Percentiles rank a stretch among this genome's conserved stretches.
These are phyloP conservation scores for Geoglossum cookeanum DNA, from an alignment of 2,329 filamentous ascomycete genomes.

Conservation along the genomic window DNA sequence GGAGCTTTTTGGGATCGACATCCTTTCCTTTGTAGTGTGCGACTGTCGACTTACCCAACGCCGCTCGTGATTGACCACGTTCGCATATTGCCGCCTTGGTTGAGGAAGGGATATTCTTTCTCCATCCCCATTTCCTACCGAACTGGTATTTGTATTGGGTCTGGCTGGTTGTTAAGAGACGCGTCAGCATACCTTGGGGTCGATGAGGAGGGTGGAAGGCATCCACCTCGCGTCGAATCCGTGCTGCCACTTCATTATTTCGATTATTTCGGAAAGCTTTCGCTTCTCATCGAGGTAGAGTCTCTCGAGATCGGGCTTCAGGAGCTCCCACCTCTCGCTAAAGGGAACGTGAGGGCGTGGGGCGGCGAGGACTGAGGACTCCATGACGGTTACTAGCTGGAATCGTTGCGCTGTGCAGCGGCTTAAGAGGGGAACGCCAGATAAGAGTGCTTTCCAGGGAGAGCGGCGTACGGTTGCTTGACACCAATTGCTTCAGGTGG, in stretches of 20 bases:
- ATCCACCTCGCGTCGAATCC: constrained; percentile 7
- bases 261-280: constrained; percentile 6
- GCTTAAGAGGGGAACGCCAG: too few relatives aligned
- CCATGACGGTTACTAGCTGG: too few relatives aligned
- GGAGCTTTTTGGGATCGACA: constrained; percentile 15
- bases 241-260: constrained; percentile 4
- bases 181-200: constrained; percentile 8
- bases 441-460: too few relatives aligned
- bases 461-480: too few relatives aligned
- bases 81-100: constrained; percentile 12
- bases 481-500: too few relatives aligned
- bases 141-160: constrained; percentile 18
- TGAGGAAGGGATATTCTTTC: constrained; percentile 12
- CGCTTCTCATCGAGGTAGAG: constrained; percentile 8
- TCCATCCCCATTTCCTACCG: constrained; percentile 15
- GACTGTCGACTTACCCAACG: constrained; percentile 9
- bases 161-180: constrained; percentile 12
- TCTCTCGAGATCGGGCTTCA: constrained; percentile 8
- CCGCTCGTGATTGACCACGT: constrained; percentile 9
- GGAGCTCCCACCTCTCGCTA: constrained; percentile 8
- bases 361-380: too few relatives aligned
- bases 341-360: constrained; percentile 6
- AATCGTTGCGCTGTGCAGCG: too few relatives aligned
- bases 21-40: constrained; percentile 13
- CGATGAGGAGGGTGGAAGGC: background rate